phyloP scores from a whole-genome alignment of 140 eudicot genomes.

The Erigeron philadelphicus region DNA sequence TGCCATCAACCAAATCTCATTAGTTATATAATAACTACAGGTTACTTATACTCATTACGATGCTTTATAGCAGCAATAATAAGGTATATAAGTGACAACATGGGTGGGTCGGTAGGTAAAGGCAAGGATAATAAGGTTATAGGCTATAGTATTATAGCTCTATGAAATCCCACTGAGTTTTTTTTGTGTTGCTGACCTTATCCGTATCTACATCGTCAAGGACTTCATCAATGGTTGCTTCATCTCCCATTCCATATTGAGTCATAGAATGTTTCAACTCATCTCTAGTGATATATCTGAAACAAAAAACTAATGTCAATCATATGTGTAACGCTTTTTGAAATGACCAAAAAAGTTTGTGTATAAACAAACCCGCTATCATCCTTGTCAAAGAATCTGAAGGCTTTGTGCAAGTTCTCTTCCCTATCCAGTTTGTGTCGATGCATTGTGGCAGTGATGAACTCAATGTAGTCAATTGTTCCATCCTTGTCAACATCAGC shows the following conservation, averaged over 20 bases:
- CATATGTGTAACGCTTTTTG: not conserved
- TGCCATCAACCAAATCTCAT: conserved; percentile 24
- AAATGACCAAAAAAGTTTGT: conserved; percentile 10
- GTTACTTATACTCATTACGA: no score
- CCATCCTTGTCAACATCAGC: conserved; percentile 75
- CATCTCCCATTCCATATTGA: conserved; percentile 78
- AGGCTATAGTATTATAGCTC: no score
- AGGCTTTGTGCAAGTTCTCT: conserved; percentile 56
- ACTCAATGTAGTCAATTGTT: conserved; percentile 67
- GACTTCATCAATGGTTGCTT: conserved; percentile 79
- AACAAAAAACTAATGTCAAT: conserved; percentile 3
- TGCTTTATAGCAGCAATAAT: no score
- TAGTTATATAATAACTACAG: not conserved
- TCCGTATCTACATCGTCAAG: conserved; percentile 77
- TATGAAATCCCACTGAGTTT: no score
- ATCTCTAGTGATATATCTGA: conserved; percentile 78
- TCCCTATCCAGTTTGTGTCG: conserved; percentile 69
- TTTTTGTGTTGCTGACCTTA: conserved; percentile 34
- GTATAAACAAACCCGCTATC: conserved; percentile 44
- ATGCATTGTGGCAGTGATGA: conserved; percentile 78
- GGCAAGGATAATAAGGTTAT: no score
- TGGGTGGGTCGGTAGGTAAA: no score
- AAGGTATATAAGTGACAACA: no score
- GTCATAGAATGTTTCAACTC: conserved; percentile 76
- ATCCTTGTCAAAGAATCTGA: conserved; percentile 61